These are phyloP conservation scores for Paracoccidioides brasiliensis DNA, from an alignment of 2,329 filamentous ascomycete genomes.

Conservation along the genomic window DNA sequence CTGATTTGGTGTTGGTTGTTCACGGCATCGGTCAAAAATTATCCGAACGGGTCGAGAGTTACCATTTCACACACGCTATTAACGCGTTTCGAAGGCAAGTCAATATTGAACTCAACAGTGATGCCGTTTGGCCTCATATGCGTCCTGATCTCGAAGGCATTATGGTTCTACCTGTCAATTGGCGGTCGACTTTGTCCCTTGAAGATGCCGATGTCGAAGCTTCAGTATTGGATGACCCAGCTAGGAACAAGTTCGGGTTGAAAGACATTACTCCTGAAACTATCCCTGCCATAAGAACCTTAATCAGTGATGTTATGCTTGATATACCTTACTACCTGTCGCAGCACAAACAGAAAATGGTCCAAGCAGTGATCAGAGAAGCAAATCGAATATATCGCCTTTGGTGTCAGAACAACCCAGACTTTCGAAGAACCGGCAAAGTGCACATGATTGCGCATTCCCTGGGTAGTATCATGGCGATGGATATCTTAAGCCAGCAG, in stretches of 20 bases:
- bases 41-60: conserved; percentile 87
- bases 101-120: conserved; percentile 67
- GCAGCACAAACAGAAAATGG: conserved; percentile 91
- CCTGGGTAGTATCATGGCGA: conserved; percentile 83
- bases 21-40: conserved; percentile 97
- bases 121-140: conserved; percentile 60
- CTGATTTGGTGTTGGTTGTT: conserved; percentile 77
- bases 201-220: conserved; percentile 59
- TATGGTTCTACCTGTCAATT: conserved; percentile 91
- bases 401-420: conserved; percentile 89
- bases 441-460: conserved; percentile 92
- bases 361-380: conserved; percentile 72
- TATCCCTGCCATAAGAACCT: conserved; percentile 79
- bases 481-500: conserved; percentile 82
- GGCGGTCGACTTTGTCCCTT: conserved; percentile 77
- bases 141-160: conserved; percentile 70
- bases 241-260: conserved; percentile 52
- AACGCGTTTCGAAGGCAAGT: conserved; percentile 78
- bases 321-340: conserved; percentile 98
- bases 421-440: conserved; percentile 64
- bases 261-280: conserved; percentile 87
- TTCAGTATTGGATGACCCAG: conserved; percentile 39
- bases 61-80: conserved; percentile 92
- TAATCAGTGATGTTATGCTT: conserved; percentile 96
- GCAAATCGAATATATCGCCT: conserved; percentile 91